Evolutionary conservation across 345 rosid species (phyloP).

Genomic region (Gossypium australe): DNA sequence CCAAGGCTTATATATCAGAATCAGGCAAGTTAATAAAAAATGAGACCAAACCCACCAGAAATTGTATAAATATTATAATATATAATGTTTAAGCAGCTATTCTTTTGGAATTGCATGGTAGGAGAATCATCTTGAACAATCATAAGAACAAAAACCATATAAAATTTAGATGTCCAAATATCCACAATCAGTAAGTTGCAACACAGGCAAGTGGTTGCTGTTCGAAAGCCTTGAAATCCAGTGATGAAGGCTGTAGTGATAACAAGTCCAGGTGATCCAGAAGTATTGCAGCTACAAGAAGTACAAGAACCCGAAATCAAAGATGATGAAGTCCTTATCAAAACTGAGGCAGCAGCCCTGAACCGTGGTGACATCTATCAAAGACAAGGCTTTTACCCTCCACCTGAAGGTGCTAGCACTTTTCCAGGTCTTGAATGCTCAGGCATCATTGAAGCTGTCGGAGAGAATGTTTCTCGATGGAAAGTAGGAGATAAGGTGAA

Average conservation of each 20-base stretch:
- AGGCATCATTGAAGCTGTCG: constrained; percentile 58
- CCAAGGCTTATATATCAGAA: not conserved
- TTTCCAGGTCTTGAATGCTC: constrained; percentile 82
- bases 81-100: not conserved
- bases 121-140: not conserved
- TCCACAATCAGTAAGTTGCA: not conserved
- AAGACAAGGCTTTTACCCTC: constrained; percentile 60
- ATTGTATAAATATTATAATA: not conserved
- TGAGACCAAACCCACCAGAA: not conserved
- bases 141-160: not conserved
- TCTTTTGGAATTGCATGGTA: not conserved
- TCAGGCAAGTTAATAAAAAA: not conserved
- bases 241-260: constrained; percentile 82
- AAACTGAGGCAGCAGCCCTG: constrained; percentile 64
- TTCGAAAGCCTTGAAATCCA: not conserved
- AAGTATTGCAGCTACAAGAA: constrained; percentile 63
- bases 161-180: not conserved
- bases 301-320: constrained; percentile 62
- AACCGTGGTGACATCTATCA: constrained; percentile 78
- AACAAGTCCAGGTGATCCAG: constrained; percentile 60
- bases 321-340: constrained; percentile 70
- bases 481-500: constrained; percentile 70
- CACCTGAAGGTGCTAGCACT: constrained; percentile 67
- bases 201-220: not conserved
- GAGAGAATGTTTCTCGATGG: constrained; percentile 69